Percentiles rank a stretch among this genome's conserved stretches.
Evolutionary conservation across 169 alveolate species (phyloP).

Genomic region (Perkinsus chesapeaki): DNA sequence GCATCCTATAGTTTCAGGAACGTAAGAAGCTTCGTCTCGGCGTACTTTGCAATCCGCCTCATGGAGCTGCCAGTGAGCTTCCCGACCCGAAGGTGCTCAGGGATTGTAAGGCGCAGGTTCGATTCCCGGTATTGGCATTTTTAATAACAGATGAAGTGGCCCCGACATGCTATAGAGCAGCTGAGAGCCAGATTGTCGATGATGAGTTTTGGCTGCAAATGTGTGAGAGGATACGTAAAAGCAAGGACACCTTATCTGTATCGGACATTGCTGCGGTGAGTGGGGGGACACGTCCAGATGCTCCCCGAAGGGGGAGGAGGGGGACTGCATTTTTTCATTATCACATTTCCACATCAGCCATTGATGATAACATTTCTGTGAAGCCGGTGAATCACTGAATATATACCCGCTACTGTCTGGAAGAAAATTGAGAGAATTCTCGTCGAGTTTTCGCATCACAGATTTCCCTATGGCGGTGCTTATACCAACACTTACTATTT

Average conservation of each 20-base stretch:
- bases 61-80: neutral
- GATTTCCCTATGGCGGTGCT: too few species aligned
- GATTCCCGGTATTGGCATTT: neutral
- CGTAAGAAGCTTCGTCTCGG: neutral
- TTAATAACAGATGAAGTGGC: neutral
- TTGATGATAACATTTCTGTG: too few species aligned
- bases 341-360: too few species aligned
- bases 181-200: neutral
- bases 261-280: neutral
- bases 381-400: too few species aligned
- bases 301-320: neutral
- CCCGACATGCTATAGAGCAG: neutral
- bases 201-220: neutral
- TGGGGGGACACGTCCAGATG: neutral
- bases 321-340: too few species aligned
- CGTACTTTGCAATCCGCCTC: neutral
- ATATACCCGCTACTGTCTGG: too few species aligned
- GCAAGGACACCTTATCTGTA: neutral
- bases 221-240: neutral
- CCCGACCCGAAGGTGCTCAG: neutral
- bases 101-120: slow-evolving; percentile 2
- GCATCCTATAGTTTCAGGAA: too few species aligned
- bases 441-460: too few species aligned
- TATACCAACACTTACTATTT: too few species aligned
- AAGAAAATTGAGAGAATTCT: too few species aligned